Conservation (phyloP, 2,329 filamentous ascomycete species). For the Neonectria punicea region DNA sequence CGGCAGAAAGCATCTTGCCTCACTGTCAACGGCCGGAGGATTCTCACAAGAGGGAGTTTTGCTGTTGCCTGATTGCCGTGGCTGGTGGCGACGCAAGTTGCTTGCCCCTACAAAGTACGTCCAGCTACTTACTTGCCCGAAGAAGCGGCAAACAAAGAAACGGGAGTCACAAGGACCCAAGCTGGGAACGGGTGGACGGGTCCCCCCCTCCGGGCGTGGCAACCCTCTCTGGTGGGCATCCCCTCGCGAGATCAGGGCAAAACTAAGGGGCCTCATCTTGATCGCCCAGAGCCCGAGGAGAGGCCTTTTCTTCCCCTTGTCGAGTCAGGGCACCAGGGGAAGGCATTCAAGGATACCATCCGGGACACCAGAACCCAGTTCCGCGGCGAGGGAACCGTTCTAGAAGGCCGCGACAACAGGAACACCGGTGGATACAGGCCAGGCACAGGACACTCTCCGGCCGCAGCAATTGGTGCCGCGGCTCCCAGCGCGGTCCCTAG, state of each 20-base stretch:
- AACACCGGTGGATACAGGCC: conserved; percentile 28
- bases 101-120: neutral
- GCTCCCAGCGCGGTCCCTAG: conserved; percentile 31
- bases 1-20: conserved; percentile 11
- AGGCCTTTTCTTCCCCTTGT: conserved; percentile 22
- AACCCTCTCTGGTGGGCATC: neutral
- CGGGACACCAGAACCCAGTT: conserved; percentile 39
- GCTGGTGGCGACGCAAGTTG: neutral
- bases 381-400: conserved; percentile 45
- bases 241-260: conserved; percentile 3
- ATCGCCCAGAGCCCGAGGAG: conserved; percentile 10
- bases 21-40: neutral
- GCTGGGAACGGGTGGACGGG: neutral
- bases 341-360: conserved; percentile 31
- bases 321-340: conserved; percentile 33
- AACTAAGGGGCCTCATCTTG: conserved; percentile 21
- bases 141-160: neutral
- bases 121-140: neutral
- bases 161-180: neutral
- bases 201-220: neutral
- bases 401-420: conserved; percentile 42
- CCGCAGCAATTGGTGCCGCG: conserved; percentile 28
- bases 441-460: conserved; percentile 28
- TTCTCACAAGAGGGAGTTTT: neutral
- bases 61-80: neutral